Evolutionary conservation across 1,139 yeast species (phyloP), one percentile per base, ranked within the genome.

Genomic region (Sugiyamaella sp.): DNA sequence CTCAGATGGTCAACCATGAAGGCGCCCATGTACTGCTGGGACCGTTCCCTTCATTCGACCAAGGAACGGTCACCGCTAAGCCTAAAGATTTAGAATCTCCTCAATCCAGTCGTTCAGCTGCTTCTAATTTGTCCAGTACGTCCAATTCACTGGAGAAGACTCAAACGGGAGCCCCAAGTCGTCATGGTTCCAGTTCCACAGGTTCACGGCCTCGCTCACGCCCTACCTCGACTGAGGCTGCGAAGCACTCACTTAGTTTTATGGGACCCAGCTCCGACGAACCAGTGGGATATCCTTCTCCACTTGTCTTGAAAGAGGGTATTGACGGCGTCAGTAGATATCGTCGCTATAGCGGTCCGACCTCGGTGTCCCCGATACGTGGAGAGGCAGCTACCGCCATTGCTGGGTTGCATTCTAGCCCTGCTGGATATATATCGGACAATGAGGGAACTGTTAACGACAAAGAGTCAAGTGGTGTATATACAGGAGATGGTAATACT

Each of bases 11-110:
- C 14, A 12, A 33, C 10, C 32, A 44, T 14, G 19, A 19, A 8
- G 17, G n/a, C 9, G 19, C 38, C 9, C n/a, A 44, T 33, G 35
- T 46, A 25, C 29, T 27, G 4, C 29, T 46, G 5, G 44, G 50
- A 19, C 39, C 50, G n/a, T 46, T 46, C 27, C 50, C 50, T 19
- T 46, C 50, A 19, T 46, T 46, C 19, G n/a, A n/a, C n/a, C n/a
- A n/a, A n/a, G 50, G 50, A 3, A 20, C 17, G 12, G 50, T 19
- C 10, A 25, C n/a, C 3, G 14, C 20, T 24, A 25, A 41, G 14
- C 19, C 45, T 4, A 24, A 14, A 9, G 42, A 5, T 12, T 12
- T 27, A 29, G 35, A 29, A 6, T 29, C 35, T 29, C 4, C 35
- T 4, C 14, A 12, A 4, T 29, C 35, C n/a, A 12, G 14, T 29